These are phyloP conservation scores for Arthrobotrys conoides DNA, from an alignment of 2,329 filamentous ascomycete species.

Conservation along the genomic window DNA sequence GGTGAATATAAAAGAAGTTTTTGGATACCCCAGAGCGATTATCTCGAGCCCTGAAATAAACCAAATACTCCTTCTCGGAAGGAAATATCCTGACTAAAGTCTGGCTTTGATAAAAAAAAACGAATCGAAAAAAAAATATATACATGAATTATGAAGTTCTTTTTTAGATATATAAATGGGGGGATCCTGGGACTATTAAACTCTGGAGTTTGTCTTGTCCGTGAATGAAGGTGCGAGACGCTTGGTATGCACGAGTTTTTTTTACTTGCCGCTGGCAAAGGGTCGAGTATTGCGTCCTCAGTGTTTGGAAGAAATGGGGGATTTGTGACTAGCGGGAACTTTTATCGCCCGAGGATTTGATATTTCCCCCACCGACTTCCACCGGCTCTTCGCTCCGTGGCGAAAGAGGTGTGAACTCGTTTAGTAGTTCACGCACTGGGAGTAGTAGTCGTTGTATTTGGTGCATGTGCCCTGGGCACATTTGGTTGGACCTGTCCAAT, in stretches of 20 bases:
- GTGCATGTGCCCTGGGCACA: slow-evolving; percentile 68
- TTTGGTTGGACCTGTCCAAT: slow-evolving; percentile 67
- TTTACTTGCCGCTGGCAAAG: slow-evolving; percentile 3
- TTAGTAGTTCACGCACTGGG: slow-evolving; percentile 67
- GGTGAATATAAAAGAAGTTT: not conserved
- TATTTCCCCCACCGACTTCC: not conserved
- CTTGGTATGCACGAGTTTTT: slow-evolving; percentile 22
- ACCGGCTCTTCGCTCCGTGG: slow-evolving; percentile 28
- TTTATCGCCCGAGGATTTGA: too few relatives aligned
- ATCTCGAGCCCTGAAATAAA: not conserved
- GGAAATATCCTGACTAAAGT: slow-evolving; percentile 22
- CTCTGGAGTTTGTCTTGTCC: not conserved
- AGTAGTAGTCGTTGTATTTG: slow-evolving; percentile 69
- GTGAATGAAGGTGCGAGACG: slow-evolving; percentile 33
- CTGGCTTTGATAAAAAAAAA: slow-evolving; percentile 29
- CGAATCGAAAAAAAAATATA: slow-evolving; percentile 20
- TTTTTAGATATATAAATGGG: not conserved
- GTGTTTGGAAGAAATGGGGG: not conserved
- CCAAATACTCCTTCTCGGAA: not conserved
- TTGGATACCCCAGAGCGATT: not conserved
- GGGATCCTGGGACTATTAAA: not conserved
- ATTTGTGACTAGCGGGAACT: too few relatives aligned
- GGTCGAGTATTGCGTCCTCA: not conserved
- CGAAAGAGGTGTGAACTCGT: slow-evolving; percentile 15
- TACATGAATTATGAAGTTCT: slow-evolving; percentile 50